Evolutionary conservation across 2,329 filamentous ascomycete species (phyloP), one percentile per base, ranked within the genome.

Genomic region (Botrytis paeoniae): DNA sequence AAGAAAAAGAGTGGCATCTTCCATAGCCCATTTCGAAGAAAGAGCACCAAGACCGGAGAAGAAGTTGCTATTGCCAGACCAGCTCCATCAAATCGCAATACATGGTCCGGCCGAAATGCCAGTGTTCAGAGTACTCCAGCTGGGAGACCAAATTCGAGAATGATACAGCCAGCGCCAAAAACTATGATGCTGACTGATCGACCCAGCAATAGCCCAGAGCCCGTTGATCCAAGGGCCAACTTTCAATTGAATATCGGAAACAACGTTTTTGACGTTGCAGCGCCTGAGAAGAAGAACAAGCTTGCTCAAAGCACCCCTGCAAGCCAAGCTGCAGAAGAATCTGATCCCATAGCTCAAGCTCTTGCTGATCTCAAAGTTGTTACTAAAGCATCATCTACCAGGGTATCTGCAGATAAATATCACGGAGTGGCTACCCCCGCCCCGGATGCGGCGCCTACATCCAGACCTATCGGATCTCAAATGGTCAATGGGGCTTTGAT

Each of bases 341-440:
- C 87, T 25, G 96, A 99, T 79, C 96, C 96, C 0, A 97, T 99
- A 80, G 96, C 95, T 4, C 88, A 93, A 78, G 97, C 96, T 37
- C 86, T 99, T 12, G 96, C 95, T 18, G 95, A 99, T 79, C 86
- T 99, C 51, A 98, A 97, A 83, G 93, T 92, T 0, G 92, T 95
- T 7, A 87, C 86, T 25, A 98, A 98, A 82, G 92, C 95, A 78
- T 89, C 93, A 10, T 91, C 91, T 5, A 86, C 89, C 66, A 90
- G 97, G n/a, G 89, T 97, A 74, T 97, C 96, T n/a, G 96, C 95
- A 29, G 97, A 99, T 81, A 91, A 93, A 74, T 98, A 97, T 82
- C 93, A 97, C 80, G 95, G 96, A n/a, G 91, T 99, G 75, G 85
- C 93, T 20, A 97, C 95, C 2, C 95, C 96, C 8, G 90, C 87